Percentiles rank a stretch among this genome's conserved stretches.
phyloP scores from a whole-genome alignment of 169 alveolate genomes.

The Plasmodium coatneyi region DNA sequence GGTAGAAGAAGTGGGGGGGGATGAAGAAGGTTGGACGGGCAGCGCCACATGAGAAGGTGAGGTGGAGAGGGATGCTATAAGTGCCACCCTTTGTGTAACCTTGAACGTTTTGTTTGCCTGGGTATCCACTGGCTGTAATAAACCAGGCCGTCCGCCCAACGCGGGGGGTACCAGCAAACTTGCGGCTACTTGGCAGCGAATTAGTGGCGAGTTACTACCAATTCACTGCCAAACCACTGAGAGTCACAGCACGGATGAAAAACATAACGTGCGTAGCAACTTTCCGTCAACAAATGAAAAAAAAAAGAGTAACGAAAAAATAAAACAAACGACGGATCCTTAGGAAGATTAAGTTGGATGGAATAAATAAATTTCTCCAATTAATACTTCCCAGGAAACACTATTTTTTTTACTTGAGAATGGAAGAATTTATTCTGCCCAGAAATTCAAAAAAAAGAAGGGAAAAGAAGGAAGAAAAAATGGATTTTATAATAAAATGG shows the following conservation, averaged over 20 bases:
- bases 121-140: background rate
- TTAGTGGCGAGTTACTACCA: background rate
- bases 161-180: background rate
- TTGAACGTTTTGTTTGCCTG: background rate
- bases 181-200: background rate
- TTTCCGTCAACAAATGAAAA: background rate
- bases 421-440: background rate
- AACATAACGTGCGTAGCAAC: background rate
- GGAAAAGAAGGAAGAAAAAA: background rate
- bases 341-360: background rate
- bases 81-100: background rate
- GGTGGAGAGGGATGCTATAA: background rate
- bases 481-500: conserved; percentile 1
- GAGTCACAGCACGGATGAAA: background rate
- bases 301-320: background rate
- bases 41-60: background rate
- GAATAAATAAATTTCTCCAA: background rate
- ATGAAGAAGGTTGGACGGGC: background rate
- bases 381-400: background rate
- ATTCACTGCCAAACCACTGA: background rate
- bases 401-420: background rate
- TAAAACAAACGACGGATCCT: background rate
- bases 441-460: background rate
- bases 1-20: no score
- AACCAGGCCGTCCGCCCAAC: background rate